phyloP scores from a whole-genome alignment of 2,329 filamentous ascomycete species.

The Helminthosporium solani region DNA sequence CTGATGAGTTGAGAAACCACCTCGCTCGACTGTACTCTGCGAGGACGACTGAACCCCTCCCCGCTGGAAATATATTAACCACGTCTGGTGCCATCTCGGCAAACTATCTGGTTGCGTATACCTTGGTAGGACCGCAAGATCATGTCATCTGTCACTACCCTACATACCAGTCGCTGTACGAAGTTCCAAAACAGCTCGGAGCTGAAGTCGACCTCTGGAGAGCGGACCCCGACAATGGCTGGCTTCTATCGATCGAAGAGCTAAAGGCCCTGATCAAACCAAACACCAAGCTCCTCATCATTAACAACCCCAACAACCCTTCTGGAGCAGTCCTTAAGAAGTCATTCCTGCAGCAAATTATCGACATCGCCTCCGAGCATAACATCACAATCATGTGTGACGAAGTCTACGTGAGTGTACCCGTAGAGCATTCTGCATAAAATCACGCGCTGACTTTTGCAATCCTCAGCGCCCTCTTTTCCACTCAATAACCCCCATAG shows the following conservation, averaged over 20 bases:
- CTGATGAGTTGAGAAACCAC: constrained; percentile 61
- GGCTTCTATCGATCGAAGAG: constrained; percentile 66
- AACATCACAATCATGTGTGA: constrained; percentile 70
- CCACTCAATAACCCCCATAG: constrained; percentile 62
- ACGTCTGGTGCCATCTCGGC: constrained; percentile 79
- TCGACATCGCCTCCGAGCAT: constrained; percentile 62
- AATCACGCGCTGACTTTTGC: too few relatives aligned
- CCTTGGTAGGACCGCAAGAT: constrained; percentile 69
- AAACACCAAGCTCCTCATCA: constrained; percentile 70
- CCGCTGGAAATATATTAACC: constrained; percentile 68
- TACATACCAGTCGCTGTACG: constrained; percentile 79
- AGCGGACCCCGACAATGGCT: constrained; percentile 63
- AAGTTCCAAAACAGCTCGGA: constrained; percentile 71
- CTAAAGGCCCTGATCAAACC: constrained; percentile 64
- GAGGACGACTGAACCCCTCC: constrained; percentile 50
- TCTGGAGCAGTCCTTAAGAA: constrained; percentile 70
- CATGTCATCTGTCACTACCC: constrained; percentile 87
- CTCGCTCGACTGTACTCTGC: constrained; percentile 66
- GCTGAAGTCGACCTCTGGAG: constrained; percentile 78
- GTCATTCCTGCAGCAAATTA: constrained; percentile 59
- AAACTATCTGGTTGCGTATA: constrained; percentile 79
- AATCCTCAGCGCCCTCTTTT: constrained; percentile 66
- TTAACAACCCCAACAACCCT: constrained; percentile 81
- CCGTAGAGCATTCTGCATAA: too few relatives aligned
- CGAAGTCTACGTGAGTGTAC: constrained; percentile 64